Percentiles rank a stretch among this genome's conserved stretches.
phyloP scores from a whole-genome alignment of 495 filamentous ascomycete species.

The Aspergillus carlsbadensis region DNA sequence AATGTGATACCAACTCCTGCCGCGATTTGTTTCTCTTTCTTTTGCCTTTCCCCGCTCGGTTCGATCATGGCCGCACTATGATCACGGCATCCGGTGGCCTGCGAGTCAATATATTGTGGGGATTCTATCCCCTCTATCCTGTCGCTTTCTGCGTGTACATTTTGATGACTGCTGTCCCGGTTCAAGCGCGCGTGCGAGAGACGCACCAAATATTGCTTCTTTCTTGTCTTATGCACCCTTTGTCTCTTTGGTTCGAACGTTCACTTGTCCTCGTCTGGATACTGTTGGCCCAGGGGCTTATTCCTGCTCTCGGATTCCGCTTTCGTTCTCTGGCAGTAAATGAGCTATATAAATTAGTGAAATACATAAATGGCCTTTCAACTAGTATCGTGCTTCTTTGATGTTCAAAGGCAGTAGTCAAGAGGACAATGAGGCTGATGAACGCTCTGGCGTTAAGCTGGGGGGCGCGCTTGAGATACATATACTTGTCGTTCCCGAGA shows the following conservation, averaged over 20 bases:
- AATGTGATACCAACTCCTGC: slow-evolving; percentile 3
- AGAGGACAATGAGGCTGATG: no score
- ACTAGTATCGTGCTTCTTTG: no score
- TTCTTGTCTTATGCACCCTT: slow-evolving; percentile 5
- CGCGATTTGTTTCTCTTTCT: neutral
- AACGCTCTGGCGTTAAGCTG: no score
- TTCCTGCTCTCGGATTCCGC: neutral
- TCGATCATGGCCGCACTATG: neutral
- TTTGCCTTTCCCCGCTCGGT: neutral
- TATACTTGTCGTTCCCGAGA: no score
- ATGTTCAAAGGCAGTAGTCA: no score
- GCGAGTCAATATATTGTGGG: slow-evolving; percentile 1
- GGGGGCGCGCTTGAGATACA: no score
- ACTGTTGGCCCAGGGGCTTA: neutral
- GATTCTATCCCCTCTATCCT: slow-evolving; percentile 7
- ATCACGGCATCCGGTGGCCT: neutral
- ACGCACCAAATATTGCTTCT: neutral
- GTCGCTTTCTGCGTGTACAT: slow-evolving; percentile 25
- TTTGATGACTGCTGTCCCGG: slow-evolving; percentile 9
- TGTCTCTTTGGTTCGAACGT: neutral
- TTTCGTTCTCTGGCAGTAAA: neutral
- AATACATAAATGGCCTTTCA: neutral
- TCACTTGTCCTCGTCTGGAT: slow-evolving; percentile 1
- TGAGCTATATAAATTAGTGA: neutral
- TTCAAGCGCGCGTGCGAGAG: slow-evolving; percentile 3